These are phyloP conservation scores for Saururus chinensis DNA, from an alignment of 164 flowering plant species.

Conservation along the genomic window DNA sequence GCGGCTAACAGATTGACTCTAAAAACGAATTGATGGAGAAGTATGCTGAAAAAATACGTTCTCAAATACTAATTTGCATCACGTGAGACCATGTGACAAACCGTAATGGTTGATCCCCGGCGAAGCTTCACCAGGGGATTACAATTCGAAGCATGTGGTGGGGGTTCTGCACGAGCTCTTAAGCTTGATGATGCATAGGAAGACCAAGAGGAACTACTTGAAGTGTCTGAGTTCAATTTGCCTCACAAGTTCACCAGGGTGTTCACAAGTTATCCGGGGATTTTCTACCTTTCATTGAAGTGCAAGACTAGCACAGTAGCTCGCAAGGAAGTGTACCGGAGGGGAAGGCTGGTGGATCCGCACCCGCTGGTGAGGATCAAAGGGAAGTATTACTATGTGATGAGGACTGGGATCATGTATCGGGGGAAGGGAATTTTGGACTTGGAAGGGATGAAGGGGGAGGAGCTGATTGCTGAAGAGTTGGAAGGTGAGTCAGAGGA, in stretches of 20 bases:
- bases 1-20: slow-evolving; percentile 65
- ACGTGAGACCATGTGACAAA: too few species aligned
- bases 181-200: slow-evolving; percentile 85
- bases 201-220: slow-evolving; percentile 86
- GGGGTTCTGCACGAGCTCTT: slow-evolving; percentile 85
- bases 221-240: slow-evolving; percentile 62
- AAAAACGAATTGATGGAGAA: slow-evolving; percentile 95
- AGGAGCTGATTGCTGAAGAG: slow-evolving; percentile 15
- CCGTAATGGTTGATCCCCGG: too few species aligned
- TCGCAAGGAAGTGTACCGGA: slow-evolving; percentile 65
- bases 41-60: too few species aligned
- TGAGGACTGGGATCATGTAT: slow-evolving; percentile 84
- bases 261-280: slow-evolving; percentile 92
- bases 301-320: slow-evolving; percentile 86
- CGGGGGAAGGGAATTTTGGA: slow-evolving; percentile 44
- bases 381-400: slow-evolving; percentile 69
- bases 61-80: too few species aligned
- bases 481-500: slow-evolving; percentile 21
- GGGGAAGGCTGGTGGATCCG: slow-evolving; percentile 66
- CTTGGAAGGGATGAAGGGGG: slow-evolving; percentile 24
- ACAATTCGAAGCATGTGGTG: slow-evolving; percentile 76
- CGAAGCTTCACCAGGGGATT: too few species aligned
- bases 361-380: slow-evolving; percentile 63
- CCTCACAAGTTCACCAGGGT: slow-evolving; percentile 83
- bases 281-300: slow-evolving; percentile 88